Evolutionary conservation across 148 eudicot genomes (phyloP).

Genomic region (Diospyros kaki): DNA sequence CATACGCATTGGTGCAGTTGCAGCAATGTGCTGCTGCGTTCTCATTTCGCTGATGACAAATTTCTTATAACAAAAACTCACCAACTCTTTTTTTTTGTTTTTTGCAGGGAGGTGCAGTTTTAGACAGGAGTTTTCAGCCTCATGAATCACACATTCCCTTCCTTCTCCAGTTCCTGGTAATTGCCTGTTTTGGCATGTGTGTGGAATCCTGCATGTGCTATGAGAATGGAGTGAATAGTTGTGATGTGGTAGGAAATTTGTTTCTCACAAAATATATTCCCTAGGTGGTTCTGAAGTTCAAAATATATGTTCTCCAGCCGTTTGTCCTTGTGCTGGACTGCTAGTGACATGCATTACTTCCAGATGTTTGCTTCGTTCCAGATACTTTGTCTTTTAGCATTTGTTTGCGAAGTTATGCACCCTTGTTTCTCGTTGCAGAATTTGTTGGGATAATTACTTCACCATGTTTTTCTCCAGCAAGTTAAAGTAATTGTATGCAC

Average conservation of each 20-base stretch:
- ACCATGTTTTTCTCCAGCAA: not conserved
- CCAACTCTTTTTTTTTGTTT: slow-evolving; percentile 17
- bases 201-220: not conserved
- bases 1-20: not conserved
- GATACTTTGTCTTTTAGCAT: not conserved
- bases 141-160: slow-evolving; percentile 96
- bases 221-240: not conserved
- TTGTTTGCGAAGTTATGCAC: not conserved
- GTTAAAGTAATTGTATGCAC: not conserved
- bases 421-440: not conserved
- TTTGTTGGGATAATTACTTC: not conserved
- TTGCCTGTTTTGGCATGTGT: not conserved
- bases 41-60: not conserved
- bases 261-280: not conserved
- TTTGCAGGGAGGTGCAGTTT: slow-evolving; percentile 72
- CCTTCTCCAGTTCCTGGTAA: slow-evolving; percentile 91
- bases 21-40: not conserved
- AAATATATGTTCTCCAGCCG: not conserved
- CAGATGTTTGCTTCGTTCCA: no score
- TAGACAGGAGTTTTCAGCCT: slow-evolving; percentile 77
- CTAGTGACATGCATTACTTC: not conserved
- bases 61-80: not conserved
- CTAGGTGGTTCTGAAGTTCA: not conserved
- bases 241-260: not conserved
- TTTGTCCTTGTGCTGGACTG: not conserved